Evolutionary conservation across 495 filamentous ascomycete genomes (phyloP).

Genomic region (Penicillium riverlandense): DNA sequence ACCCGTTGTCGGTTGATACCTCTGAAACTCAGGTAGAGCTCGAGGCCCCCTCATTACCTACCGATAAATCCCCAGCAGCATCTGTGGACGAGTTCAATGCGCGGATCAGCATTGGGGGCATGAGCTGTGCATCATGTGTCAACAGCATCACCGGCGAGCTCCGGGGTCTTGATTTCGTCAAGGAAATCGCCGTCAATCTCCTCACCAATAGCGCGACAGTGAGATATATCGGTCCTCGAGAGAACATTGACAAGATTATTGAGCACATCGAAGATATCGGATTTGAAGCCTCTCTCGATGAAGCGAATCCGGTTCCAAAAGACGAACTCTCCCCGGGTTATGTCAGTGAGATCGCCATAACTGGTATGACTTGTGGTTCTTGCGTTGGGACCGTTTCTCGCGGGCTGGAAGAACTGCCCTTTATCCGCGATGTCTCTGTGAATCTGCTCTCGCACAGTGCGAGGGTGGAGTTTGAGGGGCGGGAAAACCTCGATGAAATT

Average conservation of each 20-base stretch:
- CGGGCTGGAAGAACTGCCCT: conserved; percentile 54
- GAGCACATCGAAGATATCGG: conserved; percentile 48
- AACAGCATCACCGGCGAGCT: conserved; percentile 46
- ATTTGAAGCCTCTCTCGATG: conserved; percentile 46
- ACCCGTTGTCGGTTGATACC: not conserved
- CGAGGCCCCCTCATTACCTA: not conserved
- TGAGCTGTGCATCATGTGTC: conserved; percentile 61
- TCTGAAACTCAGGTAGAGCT: not conserved
- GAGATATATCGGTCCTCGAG: conserved; percentile 32
- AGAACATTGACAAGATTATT: conserved; percentile 35
- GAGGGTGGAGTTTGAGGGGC: conserved; percentile 51
- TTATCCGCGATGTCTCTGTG: conserved; percentile 56
- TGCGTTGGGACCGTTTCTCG: conserved; percentile 62
- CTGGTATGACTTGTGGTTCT: conserved; percentile 78
- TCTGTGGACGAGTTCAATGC: conserved; percentile 27
- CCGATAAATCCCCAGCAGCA: too few species aligned
- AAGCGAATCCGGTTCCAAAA: conserved; percentile 21
- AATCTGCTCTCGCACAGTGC: conserved; percentile 71
- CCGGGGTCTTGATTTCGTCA: conserved; percentile 42
- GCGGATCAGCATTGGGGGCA: conserved; percentile 49
- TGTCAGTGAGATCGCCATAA: conserved; percentile 60
- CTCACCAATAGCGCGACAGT: conserved; percentile 52
- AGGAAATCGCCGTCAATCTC: conserved; percentile 49
- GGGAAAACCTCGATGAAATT: conserved; percentile 49
- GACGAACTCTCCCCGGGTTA: conserved; percentile 18